Percentiles rank a stretch among this genome's conserved stretches.
Evolutionary conservation across 208 protist genomes (phyloP).

Genomic region (Acanthamoeba divionensis): DNA sequence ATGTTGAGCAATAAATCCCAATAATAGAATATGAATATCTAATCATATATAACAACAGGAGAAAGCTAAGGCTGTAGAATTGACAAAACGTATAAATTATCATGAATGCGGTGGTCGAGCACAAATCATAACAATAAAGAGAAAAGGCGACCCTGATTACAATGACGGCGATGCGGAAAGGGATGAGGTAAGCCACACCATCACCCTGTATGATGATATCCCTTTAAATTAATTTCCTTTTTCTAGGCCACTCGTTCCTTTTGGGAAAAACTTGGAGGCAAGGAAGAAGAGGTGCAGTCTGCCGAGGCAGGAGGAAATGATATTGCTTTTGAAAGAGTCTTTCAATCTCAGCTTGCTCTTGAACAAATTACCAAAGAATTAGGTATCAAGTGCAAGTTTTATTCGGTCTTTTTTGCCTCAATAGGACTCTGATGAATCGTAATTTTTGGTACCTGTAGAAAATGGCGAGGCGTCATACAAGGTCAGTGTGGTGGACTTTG

Average conservation of each 20-base stretch:
- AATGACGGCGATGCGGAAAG: background rate
- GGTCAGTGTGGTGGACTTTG: background rate
- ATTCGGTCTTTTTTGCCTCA: no score
- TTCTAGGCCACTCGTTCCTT: background rate
- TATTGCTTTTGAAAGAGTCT: slow-evolving; percentile 27
- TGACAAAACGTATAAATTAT: slow-evolving; percentile 35
- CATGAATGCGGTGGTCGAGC: slow-evolving; percentile 36
- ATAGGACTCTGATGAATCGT: no score
- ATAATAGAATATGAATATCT: no score
- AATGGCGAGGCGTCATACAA: no score
- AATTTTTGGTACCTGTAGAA: no score
- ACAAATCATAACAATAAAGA: background rate
- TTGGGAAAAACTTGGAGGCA: background rate
- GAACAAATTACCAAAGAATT: no score
- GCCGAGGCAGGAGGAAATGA: slow-evolving; percentile 44
- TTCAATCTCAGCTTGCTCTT: slow-evolving; percentile 12
- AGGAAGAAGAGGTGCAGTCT: slow-evolving; percentile 23
- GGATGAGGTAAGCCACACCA: background rate
- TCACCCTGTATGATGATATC: background rate
- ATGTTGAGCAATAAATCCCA: no score
- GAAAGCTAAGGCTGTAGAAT: slow-evolving; percentile 35
- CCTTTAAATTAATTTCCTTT: background rate
- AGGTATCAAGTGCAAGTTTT: no score
- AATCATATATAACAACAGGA: slow-evolving; percentile 27
- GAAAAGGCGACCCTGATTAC: background rate